Percentiles rank a stretch among this genome's conserved stretches.
These are phyloP conservation scores for Tulasnella sp. DNA, from an alignment of 768 basidiomycete species.

Conservation along the genomic window DNA sequence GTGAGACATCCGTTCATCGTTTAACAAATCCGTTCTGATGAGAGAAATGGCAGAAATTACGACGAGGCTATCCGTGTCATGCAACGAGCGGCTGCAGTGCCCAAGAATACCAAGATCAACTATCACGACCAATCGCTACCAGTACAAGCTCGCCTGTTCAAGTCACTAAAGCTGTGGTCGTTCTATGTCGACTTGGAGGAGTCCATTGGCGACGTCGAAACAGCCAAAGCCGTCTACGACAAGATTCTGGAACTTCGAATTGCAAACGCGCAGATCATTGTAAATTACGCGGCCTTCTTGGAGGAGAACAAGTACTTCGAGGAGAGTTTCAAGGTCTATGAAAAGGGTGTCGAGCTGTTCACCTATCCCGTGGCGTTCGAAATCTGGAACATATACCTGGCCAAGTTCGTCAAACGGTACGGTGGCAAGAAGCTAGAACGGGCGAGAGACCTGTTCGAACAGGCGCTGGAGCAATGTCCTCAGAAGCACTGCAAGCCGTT, in stretches of 20 bases:
- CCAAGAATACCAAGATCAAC: conserved; percentile 84
- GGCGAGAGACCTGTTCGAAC: conserved; percentile 95
- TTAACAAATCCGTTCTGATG: conserved; percentile 20
- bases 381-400: conserved; percentile 97
- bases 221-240: conserved; percentile 89
- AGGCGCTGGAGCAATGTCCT: conserved; percentile 94
- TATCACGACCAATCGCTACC: conserved; percentile 91
- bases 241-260: conserved; percentile 95
- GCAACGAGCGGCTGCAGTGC: conserved; percentile 91
- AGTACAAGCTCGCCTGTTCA: conserved; percentile 89
- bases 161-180: conserved; percentile 97
- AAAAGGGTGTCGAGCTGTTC: conserved; percentile 94
- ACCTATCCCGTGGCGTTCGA: conserved; percentile 98
- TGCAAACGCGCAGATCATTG: conserved; percentile 94
- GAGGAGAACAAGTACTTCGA: conserved; percentile 99
- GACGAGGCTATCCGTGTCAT: conserved; percentile 93
- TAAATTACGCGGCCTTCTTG: conserved; percentile 95
- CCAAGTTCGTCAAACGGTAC: conserved; percentile 96
- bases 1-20: conserved; percentile 48
- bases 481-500: conserved; percentile 90
- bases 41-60: conserved; percentile 65
- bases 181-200: conserved; percentile 98
- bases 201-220: conserved; percentile 90
- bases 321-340: conserved; percentile 98
- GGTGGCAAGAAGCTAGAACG: conserved; percentile 93